phyloP scores from a whole-genome alignment of 345 rosid species.

The Fremontodendron californicum region DNA sequence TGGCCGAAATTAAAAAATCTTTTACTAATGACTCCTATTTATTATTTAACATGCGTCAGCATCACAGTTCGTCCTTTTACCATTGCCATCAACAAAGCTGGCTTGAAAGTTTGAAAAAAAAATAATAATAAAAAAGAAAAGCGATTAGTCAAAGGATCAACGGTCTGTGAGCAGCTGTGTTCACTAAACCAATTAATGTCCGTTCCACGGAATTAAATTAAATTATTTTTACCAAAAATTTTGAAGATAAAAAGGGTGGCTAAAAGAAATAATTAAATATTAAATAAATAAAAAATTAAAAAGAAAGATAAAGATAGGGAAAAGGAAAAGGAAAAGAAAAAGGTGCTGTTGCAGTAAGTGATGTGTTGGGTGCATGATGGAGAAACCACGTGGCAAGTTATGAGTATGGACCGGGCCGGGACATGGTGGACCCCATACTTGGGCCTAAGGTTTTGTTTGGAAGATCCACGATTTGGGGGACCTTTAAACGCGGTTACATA shows the following conservation, averaged over 20 bases:
- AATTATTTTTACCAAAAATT: neutral
- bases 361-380: neutral
- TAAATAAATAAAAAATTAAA: no score
- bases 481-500: slow-evolving; percentile 19
- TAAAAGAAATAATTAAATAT: neutral
- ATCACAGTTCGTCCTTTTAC: slow-evolving; percentile 18
- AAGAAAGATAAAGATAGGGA: no score
- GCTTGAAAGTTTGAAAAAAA: neutral
- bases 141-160: slow-evolving; percentile 11
- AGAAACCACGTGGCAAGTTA: slow-evolving; percentile 10
- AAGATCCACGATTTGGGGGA: neutral
- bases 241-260: neutral
- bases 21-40: neutral
- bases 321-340: neutral
- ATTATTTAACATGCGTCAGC: slow-evolving; percentile 19
- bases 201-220: neutral
- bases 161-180: slow-evolving; percentile 31
- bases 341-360: neutral
- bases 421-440: neutral
- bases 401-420: neutral
- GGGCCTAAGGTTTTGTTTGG: neutral
- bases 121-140: neutral
- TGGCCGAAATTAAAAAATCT: neutral
- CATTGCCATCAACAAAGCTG: slow-evolving; percentile 17
- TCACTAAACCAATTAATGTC: slow-evolving; percentile 1